Evolutionary conservation across 2,329 filamentous ascomycete genomes (phyloP), one percentile per base, ranked within the genome.

Genomic region (Colletotrichum australisinense): DNA sequence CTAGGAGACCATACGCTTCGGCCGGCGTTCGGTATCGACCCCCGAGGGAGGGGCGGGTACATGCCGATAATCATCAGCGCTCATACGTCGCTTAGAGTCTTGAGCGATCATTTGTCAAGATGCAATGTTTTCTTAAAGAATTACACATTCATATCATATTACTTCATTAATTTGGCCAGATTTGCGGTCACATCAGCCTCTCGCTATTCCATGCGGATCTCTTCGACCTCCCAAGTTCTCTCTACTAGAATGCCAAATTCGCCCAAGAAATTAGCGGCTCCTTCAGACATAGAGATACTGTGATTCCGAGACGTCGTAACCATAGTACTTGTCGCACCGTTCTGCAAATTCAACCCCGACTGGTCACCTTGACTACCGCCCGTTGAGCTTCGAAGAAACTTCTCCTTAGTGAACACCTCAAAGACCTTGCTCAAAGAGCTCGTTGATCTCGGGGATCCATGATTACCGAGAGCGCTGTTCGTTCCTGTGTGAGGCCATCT

Each of bases 161-260:
- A n/a, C 42, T n/a, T 42, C 38, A 42, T 42, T 42, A 42, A 42
- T 3, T 19, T 42, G 38, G 5, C 14, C 16, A 5, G 5, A 42
- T 5, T 16, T 42, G 16, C 38, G 38, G 38, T 42, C 38, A 42
- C 38, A 42, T 42, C 38, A 14, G 38, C 38, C 16, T 42, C 38
- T 6, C 38, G 14, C 28, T 52, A 67, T 52, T 42, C 32, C 65
- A 67, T 60, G 8, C 55, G 65, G 38, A 67, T 67, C 35, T 67
- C 65, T 16, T 67, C 52, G 14, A 67, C 65, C 30, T 46, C 65
- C 65, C 65, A 67, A 19, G 65, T 67, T 38, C 38, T 67, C 56
- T 67, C 65, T 5, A 67, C 65, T 4, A 49, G 26, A 7, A 67
- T 67, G 24, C 65, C 65, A 59, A 67, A 67, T n/a, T 67, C 65